Percentiles rank a stretch among this genome's conserved stretches.
phyloP scores from a whole-genome alignment of 352 stramenopile genomes.

The Phytophthora sansomeana region DNA sequence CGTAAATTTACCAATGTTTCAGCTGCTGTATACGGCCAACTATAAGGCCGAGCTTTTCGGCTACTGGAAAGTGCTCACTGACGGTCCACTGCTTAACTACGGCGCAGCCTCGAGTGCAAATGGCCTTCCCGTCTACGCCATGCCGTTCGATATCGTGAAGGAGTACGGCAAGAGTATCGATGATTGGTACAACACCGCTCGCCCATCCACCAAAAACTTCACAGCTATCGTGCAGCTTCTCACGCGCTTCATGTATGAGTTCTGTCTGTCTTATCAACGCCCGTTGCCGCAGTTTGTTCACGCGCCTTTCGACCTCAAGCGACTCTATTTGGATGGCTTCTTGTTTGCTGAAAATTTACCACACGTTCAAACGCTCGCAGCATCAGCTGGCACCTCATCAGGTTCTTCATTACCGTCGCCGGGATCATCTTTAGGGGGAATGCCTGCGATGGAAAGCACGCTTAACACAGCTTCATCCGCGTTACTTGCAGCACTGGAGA shows the following conservation, averaged over 20 bases:
- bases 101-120: conserved; percentile 34
- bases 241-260: conserved; percentile 92
- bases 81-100: conserved; percentile 74
- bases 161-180: conserved; percentile 92
- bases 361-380: conserved; percentile 40
- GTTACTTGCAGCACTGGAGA: conserved; percentile 37
- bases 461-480: conserved; percentile 37
- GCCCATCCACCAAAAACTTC: conserved; percentile 79
- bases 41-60: conserved; percentile 92
- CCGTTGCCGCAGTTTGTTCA: conserved; percentile 81
- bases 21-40: conserved; percentile 91
- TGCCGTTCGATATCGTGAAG: conserved; percentile 92
- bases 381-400: conserved; percentile 26
- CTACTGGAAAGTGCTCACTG: conserved; percentile 91
- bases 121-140: conserved; percentile 56
- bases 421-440: conserved; percentile 2
- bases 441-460: conserved; percentile 22
- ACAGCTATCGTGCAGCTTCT: conserved; percentile 81
- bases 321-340: conserved; percentile 78
- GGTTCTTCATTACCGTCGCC: conserved; percentile 5
- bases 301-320: conserved; percentile 73
- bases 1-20: conserved; percentile 92
- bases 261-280: conserved; percentile 78
- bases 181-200: conserved; percentile 83
- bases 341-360: conserved; percentile 72